These are phyloP conservation scores for Dendrostoma leiphaemia DNA, from an alignment of 2,329 filamentous ascomycete genomes.

Conservation along the genomic window DNA sequence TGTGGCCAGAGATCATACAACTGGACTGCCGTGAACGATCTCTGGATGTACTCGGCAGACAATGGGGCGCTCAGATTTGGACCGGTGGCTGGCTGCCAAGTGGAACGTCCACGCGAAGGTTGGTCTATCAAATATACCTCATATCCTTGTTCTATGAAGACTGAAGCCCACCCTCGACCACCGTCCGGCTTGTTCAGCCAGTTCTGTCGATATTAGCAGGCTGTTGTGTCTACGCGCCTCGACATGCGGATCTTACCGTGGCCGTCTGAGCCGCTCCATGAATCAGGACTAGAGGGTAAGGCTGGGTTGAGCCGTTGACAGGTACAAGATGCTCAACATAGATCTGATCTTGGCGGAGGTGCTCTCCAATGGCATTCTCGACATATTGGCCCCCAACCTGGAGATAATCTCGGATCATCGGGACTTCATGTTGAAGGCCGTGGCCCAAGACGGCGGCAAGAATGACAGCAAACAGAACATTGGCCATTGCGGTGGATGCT, in stretches of 20 bases:
- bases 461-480: background rate
- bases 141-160: conserved; percentile 44
- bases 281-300: conserved; percentile 39
- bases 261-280: conserved; percentile 42
- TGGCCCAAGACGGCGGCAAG: background rate
- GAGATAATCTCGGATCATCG: conserved; percentile 7
- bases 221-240: too few relatives aligned
- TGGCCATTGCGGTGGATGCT: background rate
- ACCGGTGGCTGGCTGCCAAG: conserved; percentile 35
- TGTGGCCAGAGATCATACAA: conserved; percentile 37
- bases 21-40: conserved; percentile 36
- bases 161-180: conserved; percentile 45
- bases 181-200: conserved; percentile 47
- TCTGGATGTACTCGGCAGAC: conserved; percentile 33
- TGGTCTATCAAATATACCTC: conserved; percentile 47
- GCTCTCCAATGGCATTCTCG: conserved; percentile 2
- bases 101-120: conserved; percentile 42
- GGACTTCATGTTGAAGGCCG: conserved; percentile 4
- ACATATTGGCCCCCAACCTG: conserved; percentile 7
- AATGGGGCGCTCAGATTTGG: conserved; percentile 23
- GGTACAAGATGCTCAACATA: conserved; percentile 50
- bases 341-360: conserved; percentile 40
- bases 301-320: conserved; percentile 21
- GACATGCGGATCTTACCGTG: too few relatives aligned
- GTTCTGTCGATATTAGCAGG: too few relatives aligned